Base-by-base conservation (phyloP, 2,329 filamentous ascomycete genomes). In the Phialophora tarda region DNA sequence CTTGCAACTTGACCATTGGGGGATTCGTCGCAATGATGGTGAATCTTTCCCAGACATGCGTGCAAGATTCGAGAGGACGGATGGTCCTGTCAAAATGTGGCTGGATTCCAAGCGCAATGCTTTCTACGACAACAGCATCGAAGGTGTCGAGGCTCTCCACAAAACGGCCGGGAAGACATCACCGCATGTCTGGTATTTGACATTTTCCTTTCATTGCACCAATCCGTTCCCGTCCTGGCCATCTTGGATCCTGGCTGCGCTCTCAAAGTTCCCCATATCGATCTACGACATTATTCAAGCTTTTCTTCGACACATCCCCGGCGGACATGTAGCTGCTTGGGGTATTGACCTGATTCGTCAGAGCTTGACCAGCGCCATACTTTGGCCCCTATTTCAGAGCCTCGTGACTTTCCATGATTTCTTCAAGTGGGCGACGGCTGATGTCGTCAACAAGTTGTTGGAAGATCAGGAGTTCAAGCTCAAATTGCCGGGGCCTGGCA, bases 121-220 rank as follows among this genome's bases (percentile, higher is more conserved):
- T n/a, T 44, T 44, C 38, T 44, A n/a, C 38, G 38, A 44, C 38
- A 44, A 44, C 38, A 44, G 38, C 38, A 44, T 44, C 38, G 38
- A n/a, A 7, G 38, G 14, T n/a, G 38, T 44, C 38, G 38, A 44
- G 6, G 17, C 38, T 44, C 38, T 44, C 38, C 14, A 44, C 17
- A 4, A 44, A 17, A n/a, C 2, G 17, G 38, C 38, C 38, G 17
- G 17, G 17, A 6, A 8, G 7, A 5, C 17, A 2, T 44, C 38
- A 17, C 17, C 17, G 17, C 38, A 44, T 44, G 14, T 44, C 38
- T 44, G 38, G 5, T 44, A 44, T n/a, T n/a, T 44, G 38, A 44
- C 38, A n/a, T 44, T 44, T n/a, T 44, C 38, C 38, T 44, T 44
- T 8, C 38, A 44, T 21, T 44, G 38, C 38, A 44, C 38, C 17